Evolutionary conservation across 2,329 filamentous ascomycete genomes (phyloP).

Genomic region (Penicillium griseofulvum): DNA sequence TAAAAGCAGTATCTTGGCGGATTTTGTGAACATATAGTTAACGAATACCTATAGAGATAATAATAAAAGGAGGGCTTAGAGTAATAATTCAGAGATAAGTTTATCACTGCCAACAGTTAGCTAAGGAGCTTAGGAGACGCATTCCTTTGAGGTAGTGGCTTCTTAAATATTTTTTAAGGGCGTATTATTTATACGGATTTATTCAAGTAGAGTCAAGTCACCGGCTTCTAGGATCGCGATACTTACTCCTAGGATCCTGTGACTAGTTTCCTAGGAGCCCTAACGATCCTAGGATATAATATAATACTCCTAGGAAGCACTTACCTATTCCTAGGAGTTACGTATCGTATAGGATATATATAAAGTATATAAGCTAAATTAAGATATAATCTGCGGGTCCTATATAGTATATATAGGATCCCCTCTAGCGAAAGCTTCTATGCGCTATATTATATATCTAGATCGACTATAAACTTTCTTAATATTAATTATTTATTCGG

Average conservation of each 20-base stretch:
- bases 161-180: not conserved
- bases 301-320: not conserved
- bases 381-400: too few species aligned
- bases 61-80: not conserved
- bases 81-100: not conserved
- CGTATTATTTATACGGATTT: too few species aligned
- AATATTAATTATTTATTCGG: too few species aligned
- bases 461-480: too few species aligned
- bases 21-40: too few species aligned
- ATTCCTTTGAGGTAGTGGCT: not conserved
- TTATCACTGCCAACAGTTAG: not conserved
- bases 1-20: not conserved
- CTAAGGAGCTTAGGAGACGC: not conserved
- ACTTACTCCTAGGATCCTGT: not conserved
- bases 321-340: not conserved
- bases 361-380: too few species aligned
- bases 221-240: not conserved
- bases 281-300: not conserved
- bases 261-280: not conserved
- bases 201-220: not conserved
- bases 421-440: too few species aligned
- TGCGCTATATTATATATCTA: too few species aligned
- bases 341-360: not conserved
- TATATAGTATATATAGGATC: too few species aligned
- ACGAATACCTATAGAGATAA: too few species aligned